phyloP scores from a whole-genome alignment of 108 stramenopile genomes.

The Asterionellopsis glacialis region DNA sequence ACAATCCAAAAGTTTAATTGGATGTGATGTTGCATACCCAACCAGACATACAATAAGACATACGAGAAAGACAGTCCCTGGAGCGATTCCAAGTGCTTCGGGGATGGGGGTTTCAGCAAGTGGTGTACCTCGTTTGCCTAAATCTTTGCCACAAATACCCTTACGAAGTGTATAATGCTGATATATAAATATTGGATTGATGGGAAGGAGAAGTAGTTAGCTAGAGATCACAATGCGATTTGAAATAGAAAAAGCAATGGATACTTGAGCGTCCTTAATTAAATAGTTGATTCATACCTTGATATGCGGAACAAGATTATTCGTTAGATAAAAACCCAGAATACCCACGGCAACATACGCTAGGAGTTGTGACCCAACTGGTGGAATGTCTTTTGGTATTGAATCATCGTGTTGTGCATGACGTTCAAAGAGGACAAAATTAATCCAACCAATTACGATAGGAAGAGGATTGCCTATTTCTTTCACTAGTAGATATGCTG shows the following conservation, averaged over 20 bases:
- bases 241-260: neutral
- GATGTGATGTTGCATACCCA: constrained; percentile 78
- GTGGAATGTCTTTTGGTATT: constrained; percentile 11
- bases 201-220: neutral
- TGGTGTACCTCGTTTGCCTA: constrained; percentile 80
- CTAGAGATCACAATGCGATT: constrained; percentile 1
- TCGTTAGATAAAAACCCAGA: constrained; percentile 33
- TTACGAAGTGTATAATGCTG: constrained; percentile 58
- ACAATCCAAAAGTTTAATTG: constrained; percentile 58
- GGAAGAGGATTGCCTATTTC: constrained; percentile 20
- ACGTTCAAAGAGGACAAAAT: neutral
- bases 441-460: constrained; percentile 21
- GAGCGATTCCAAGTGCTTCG: constrained; percentile 92
- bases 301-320: constrained; percentile 44
- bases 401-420: neutral
- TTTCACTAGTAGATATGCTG: constrained; percentile 9
- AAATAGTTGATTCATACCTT: constrained; percentile 17
- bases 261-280: constrained; percentile 1
- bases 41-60: constrained; percentile 86
- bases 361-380: constrained; percentile 45
- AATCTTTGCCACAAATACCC: constrained; percentile 81
- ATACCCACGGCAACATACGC: constrained; percentile 37
- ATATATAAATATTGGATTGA: neutral
- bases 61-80: constrained; percentile 88
- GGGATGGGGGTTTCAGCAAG: constrained; percentile 68